Evolutionary conservation across 2,329 filamentous ascomycete species (phyloP).

Genomic region (Metarhizium guizhouense): DNA sequence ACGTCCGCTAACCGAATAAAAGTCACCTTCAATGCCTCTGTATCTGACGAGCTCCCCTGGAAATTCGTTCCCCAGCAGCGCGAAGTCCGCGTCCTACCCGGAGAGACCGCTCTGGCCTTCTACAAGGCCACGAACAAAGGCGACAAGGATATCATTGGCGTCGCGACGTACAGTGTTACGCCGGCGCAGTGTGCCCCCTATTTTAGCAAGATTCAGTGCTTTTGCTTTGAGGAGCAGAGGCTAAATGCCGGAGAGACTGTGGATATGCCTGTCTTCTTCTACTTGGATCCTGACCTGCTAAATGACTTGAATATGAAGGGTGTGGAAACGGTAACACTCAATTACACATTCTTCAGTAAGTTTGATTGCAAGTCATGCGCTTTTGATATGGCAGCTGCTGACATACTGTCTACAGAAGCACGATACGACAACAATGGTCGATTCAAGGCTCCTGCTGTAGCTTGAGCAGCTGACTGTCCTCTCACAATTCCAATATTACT

Average conservation of each 20-base stretch:
- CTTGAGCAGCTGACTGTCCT: not conserved
- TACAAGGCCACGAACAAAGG: conserved; percentile 94
- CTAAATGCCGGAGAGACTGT: conserved; percentile 93
- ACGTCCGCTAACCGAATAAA: conserved; percentile 75
- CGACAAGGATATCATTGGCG: conserved; percentile 89
- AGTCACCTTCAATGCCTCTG: conserved; percentile 92
- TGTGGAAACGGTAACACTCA: conserved; percentile 90
- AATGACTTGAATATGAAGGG: conserved; percentile 89
- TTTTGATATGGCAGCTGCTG: conserved; percentile 16
- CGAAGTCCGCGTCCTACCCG: conserved; percentile 88
- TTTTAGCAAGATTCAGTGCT: conserved; percentile 99
- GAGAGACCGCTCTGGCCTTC: conserved; percentile 93
- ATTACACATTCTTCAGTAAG: conserved; percentile 98
- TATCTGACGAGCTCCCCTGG: conserved; percentile 93
- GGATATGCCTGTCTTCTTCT: conserved; percentile 99
- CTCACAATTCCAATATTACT: not conserved
- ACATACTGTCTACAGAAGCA: conserved; percentile 28
- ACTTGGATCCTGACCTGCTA: conserved; percentile 90
- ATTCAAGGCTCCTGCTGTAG: conserved; percentile 28
- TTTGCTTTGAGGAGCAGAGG: conserved; percentile 96
- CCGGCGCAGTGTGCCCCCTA: conserved; percentile 93
- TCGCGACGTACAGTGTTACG: conserved; percentile 95
- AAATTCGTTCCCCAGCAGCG: conserved; percentile 96
- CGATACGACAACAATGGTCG: conserved; percentile 37
- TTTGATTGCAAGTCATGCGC: conserved; percentile 12